Evolutionary conservation across 2,329 filamentous ascomycete genomes (phyloP), one percentile per base, ranked within the genome.

Genomic region (Trichoderma arundinaceum): DNA sequence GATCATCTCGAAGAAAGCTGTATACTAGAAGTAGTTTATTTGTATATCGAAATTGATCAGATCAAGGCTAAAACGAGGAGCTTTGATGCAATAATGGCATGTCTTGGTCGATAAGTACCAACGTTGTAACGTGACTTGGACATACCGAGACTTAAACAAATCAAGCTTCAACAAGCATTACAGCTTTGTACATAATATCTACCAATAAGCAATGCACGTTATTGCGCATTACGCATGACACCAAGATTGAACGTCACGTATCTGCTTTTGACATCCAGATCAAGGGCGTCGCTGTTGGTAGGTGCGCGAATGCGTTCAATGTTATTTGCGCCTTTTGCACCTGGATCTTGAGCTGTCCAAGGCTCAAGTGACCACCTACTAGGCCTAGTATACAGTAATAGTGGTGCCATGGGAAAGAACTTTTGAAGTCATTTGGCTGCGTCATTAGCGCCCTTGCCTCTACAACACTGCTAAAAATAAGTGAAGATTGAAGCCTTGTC

Each of bases 391-490:
- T 28, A 48, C 28, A 9, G 32, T 38, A 17, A 38, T 39, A n/a
- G 35, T 35, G 10, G 12, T n/a, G 33, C 17, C 10, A 13, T 13
- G 4, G 52, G 12, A 41, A 22, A 13, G n/a, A 57, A n/a, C 39
- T 35, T 38, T 12, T 3, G 22, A 28, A 4, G 22, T 28, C 22
- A 28, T 28, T 28, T 28, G 22, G 35, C 46, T 13, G 35, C 32
- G 46, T 61, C 58, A 61, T 61, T 61, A 61, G 46, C 58, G 58
- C 58, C 58, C 46, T 61, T 61, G 38, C 1, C 41, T 52, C 19
- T 32, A 10, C 46, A 51, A 15, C 10, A 15, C 33, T 17, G 19
- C 54, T 17, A 57, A 44, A 57, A 44, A 32, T 57, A 32, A n/a
- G 32, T 38, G 32, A 53, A 19, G 46, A n/a, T n/a, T n/a, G 41